Evolutionary conservation across 768 basidiomycete species (phyloP).

Genomic region (Tricholoma terreum): DNA sequence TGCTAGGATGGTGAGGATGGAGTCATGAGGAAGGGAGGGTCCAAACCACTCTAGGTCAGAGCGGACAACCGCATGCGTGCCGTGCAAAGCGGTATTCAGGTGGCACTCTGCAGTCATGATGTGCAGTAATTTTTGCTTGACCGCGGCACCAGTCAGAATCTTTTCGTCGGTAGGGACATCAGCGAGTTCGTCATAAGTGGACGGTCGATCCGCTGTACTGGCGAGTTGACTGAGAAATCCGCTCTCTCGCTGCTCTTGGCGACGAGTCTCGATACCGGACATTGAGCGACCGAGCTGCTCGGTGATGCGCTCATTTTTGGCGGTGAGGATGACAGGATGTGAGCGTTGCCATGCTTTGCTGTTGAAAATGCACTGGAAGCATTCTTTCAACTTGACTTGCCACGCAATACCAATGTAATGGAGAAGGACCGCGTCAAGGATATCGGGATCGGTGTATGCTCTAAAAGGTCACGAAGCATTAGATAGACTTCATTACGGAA

Average conservation of each 20-base stretch:
- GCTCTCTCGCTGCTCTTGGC: conserved; percentile 21
- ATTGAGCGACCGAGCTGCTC: conserved; percentile 17
- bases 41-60: conserved; percentile 45
- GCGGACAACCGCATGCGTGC: conserved; percentile 33
- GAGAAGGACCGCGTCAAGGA: conserved; percentile 42
- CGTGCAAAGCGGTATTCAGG: conserved; percentile 35
- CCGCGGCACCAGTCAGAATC: conserved; percentile 5
- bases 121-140: conserved; percentile 39
- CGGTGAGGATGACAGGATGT: conserved; percentile 11
- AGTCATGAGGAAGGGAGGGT: conserved; percentile 37
- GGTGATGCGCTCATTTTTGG: conserved; percentile 16
- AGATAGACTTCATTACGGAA: not conserved
- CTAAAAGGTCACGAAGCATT: conserved; percentile 14
- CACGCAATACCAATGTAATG: conserved; percentile 42
- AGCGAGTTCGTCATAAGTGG: conserved; percentile 22
- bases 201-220: conserved; percentile 10
- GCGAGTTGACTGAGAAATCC: conserved; percentile 37
- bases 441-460: conserved; percentile 45
- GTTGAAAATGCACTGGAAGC: conserved; percentile 26
- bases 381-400: conserved; percentile 36
- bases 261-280: conserved; percentile 22
- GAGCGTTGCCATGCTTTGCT: conserved; percentile 37
- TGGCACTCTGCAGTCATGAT: conserved; percentile 38
- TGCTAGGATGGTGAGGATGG: conserved; percentile 36
- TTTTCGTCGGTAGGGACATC: conserved; percentile 24